Conservation (phyloP, 2,329 filamentous ascomycete species). For the Ophiocordyceps robertsii region DNA sequence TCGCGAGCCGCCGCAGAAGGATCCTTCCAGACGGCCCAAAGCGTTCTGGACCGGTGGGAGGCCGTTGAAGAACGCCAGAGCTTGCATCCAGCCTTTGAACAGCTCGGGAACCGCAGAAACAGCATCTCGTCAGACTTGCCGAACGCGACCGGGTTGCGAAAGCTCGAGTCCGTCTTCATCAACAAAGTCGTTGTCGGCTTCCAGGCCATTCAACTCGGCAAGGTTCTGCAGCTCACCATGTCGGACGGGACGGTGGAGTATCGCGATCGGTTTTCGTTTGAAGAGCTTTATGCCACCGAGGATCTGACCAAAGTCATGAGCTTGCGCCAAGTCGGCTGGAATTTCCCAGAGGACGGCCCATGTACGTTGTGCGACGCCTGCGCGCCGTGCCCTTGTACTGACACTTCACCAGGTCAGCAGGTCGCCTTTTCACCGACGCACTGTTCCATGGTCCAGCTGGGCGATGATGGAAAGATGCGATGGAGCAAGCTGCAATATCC, state of each 20-base stretch:
- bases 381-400: neutral
- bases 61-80: constrained; percentile 53
- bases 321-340: constrained; percentile 66
- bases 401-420: constrained; percentile 33
- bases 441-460: constrained; percentile 43
- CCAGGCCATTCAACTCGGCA: constrained; percentile 56
- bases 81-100: constrained; percentile 65
- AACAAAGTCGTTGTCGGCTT: constrained; percentile 60
- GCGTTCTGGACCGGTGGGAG: constrained; percentile 74
- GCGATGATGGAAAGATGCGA: constrained; percentile 42
- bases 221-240: constrained; percentile 57
- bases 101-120: constrained; percentile 52
- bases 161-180: constrained; percentile 54
- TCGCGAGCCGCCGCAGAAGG: constrained; percentile 41
- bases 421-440: constrained; percentile 47
- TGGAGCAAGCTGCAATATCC: constrained; percentile 44
- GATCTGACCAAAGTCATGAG: constrained; percentile 54
- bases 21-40: constrained; percentile 53
- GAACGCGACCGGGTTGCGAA: constrained; percentile 34
- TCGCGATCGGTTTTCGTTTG: constrained; percentile 62
- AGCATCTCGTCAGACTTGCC: constrained; percentile 24
- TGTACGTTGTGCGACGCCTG: constrained; percentile 30
- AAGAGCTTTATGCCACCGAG: constrained; percentile 49
- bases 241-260: constrained; percentile 75
- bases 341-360: constrained; percentile 50